These are phyloP conservation scores for Aspergillus vadensis DNA, from an alignment of 2,329 filamentous ascomycete genomes.

Conservation along the genomic window DNA sequence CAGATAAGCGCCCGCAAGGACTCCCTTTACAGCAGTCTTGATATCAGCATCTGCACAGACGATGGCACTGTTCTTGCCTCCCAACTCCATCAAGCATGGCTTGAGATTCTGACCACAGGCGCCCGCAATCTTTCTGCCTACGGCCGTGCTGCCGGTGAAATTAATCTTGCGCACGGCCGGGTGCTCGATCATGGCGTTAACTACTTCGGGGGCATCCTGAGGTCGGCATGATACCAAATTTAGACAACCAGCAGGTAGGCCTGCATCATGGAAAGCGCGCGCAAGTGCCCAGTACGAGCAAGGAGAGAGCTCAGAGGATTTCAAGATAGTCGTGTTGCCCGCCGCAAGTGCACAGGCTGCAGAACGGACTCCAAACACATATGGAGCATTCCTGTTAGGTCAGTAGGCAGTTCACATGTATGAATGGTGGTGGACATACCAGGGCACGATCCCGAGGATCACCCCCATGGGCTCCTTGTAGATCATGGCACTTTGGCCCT, in stretches of 20 bases:
- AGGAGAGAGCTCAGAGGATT: conserved; percentile 68
- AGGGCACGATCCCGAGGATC: conserved; percentile 75
- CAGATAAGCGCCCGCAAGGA: conserved; percentile 36
- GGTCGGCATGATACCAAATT: conserved; percentile 68
- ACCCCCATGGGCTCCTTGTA: conserved; percentile 76
- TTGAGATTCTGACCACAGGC: conserved; percentile 46
- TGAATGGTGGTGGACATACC: conserved; percentile 52
- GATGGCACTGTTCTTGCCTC: conserved; percentile 77
- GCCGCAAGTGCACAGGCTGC: conserved; percentile 65
- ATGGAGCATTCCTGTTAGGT: conserved; percentile 53
- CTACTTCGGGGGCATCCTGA: conserved; percentile 66
- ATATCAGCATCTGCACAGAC: conserved; percentile 78
- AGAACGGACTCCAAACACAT: conserved; percentile 51
- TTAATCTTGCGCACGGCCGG: conserved; percentile 45
- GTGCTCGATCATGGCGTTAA: conserved; percentile 63
- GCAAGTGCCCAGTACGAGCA: conserved; percentile 63
- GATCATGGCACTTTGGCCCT: conserved; percentile 63
- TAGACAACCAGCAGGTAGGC: conserved; percentile 71
- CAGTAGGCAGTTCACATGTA: not conserved
- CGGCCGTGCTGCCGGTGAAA: conserved; percentile 49
- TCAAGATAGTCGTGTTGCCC: conserved; percentile 73
- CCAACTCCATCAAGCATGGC: conserved; percentile 76
- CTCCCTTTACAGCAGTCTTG: conserved; percentile 55
- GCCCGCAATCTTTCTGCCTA: conserved; percentile 45
- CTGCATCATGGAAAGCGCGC: conserved; percentile 67